Evolutionary conservation across 306 rosid species (phyloP).

Genomic region (Lablab purpureus): DNA sequence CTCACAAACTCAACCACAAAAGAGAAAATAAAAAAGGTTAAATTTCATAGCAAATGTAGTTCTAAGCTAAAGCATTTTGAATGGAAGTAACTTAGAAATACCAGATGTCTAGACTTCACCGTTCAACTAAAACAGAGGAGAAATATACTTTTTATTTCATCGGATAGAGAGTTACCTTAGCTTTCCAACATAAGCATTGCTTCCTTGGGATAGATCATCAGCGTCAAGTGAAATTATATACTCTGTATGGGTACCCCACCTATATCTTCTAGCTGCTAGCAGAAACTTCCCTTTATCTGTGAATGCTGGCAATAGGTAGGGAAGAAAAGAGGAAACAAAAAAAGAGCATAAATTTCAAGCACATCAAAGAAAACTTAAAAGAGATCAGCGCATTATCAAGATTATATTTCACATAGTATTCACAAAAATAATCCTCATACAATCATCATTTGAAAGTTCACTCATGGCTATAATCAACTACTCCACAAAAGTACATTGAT

Average conservation of each 20-base stretch:
- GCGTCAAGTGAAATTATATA: slow-evolving; percentile 93
- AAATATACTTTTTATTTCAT: slow-evolving; percentile 4
- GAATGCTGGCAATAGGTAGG: slow-evolving; percentile 66
- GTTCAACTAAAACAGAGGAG: slow-evolving; percentile 3
- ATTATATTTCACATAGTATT: slow-evolving; percentile 13
- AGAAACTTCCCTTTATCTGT: slow-evolving; percentile 93
- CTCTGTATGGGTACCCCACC: slow-evolving; percentile 88
- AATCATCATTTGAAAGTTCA: slow-evolving; percentile 26
- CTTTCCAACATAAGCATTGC: slow-evolving; percentile 97
- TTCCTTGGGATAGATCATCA: slow-evolving; percentile 91
- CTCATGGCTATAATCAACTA: slow-evolving; percentile 3
- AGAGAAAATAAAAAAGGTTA: neutral
- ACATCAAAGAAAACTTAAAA: slow-evolving; percentile 31
- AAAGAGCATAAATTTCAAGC: slow-evolving; percentile 36
- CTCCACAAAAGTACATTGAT: slow-evolving; percentile 1
- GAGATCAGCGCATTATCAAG: slow-evolving; percentile 7
- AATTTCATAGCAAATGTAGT: neutral
- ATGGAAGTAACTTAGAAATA: neutral
- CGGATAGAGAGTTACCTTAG: slow-evolving; percentile 65
- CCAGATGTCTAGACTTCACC: neutral
- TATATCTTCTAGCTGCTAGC: slow-evolving; percentile 90
- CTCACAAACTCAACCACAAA: neutral
- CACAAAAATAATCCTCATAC: slow-evolving; percentile 12
- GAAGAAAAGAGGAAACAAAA: neutral
- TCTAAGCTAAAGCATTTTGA: neutral